phyloP scores from a whole-genome alignment of 2,329 filamentous ascomycete genomes.

The Microcera coccophila region DNA sequence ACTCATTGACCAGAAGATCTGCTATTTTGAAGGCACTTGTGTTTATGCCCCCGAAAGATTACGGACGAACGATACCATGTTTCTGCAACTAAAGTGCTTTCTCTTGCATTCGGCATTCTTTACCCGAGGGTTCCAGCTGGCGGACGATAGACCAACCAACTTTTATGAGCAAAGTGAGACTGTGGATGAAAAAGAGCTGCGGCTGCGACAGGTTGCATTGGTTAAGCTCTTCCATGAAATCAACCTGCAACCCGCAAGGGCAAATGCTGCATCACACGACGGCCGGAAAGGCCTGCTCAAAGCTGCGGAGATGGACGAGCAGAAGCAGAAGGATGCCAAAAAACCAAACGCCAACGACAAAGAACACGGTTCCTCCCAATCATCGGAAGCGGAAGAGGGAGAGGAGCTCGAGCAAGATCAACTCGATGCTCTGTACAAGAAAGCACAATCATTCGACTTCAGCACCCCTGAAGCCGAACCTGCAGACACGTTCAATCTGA shows the following conservation, averaged over 20 bases:
- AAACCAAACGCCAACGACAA: slow-evolving; percentile 31
- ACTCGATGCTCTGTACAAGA: slow-evolving; percentile 87
- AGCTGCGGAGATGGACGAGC: slow-evolving; percentile 84
- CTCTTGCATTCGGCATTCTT: slow-evolving; percentile 73
- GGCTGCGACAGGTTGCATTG: slow-evolving; percentile 79
- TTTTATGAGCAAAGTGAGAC: slow-evolving; percentile 85
- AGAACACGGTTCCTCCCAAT: slow-evolving; percentile 45
- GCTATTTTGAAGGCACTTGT: slow-evolving; percentile 79
- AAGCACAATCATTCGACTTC: slow-evolving; percentile 96
- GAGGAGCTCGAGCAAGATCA: slow-evolving; percentile 93
- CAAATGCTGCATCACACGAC: slow-evolving; percentile 73
- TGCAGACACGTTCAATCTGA: slow-evolving; percentile 74
- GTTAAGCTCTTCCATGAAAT: slow-evolving; percentile 89
- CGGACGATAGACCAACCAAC: slow-evolving; percentile 66
- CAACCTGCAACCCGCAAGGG: slow-evolving; percentile 69
- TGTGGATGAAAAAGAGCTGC: slow-evolving; percentile 74
- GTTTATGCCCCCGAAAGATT: slow-evolving; percentile 84
- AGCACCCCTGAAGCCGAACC: slow-evolving; percentile 83
- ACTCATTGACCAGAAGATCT: slow-evolving; percentile 84
- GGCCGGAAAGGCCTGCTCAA: slow-evolving; percentile 80
- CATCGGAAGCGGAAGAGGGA: slow-evolving; percentile 75
- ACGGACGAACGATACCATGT: slow-evolving; percentile 90
- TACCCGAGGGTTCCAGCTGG: slow-evolving; percentile 52
- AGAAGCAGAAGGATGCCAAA: slow-evolving; percentile 56
- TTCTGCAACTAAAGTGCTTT: slow-evolving; percentile 78